phyloP scores from a whole-genome alignment of 2,329 filamentous ascomycete genomes.

The Sporothrix euskadiensis region DNA sequence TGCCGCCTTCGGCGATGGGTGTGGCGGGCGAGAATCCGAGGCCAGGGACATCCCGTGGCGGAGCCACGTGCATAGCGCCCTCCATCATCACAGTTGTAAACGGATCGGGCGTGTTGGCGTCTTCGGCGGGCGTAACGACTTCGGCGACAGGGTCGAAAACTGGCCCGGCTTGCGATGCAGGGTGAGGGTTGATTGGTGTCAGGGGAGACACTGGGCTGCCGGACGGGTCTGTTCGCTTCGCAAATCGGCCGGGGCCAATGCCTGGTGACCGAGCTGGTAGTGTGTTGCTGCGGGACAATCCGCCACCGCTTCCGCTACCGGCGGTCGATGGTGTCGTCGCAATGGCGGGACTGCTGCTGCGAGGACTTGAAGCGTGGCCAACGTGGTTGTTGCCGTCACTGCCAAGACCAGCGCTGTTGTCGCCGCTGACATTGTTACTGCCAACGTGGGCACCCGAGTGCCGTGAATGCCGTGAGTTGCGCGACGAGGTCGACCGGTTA shows the following conservation, averaged over 20 bases:
- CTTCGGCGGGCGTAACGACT: conserved; percentile 39
- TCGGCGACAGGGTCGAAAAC: conserved; percentile 45
- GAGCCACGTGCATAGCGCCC: not conserved
- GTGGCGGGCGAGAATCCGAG: conserved; percentile 25
- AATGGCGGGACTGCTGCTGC: conserved; percentile 61
- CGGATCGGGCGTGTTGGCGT: conserved; percentile 26
- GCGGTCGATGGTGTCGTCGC: conserved; percentile 51
- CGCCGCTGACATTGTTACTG: not conserved
- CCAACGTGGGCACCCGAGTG: conserved; percentile 66
- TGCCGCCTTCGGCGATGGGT: conserved; percentile 9
- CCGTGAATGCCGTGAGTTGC: conserved; percentile 74
- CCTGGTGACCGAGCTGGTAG: conserved; percentile 84
- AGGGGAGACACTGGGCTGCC: conserved; percentile 40
- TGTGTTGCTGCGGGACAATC: conserved; percentile 75
- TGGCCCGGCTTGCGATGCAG: conserved; percentile 52
- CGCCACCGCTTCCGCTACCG: conserved; percentile 39
- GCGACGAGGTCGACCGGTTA: conserved; percentile 92
- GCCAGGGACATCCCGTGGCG: not conserved
- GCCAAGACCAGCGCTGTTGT: not conserved
- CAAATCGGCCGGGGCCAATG: conserved; percentile 66
- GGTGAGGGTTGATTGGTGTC: conserved; percentile 43
- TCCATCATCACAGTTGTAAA: conserved; percentile 16
- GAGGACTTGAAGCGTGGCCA: conserved; percentile 68
- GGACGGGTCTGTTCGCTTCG: conserved; percentile 40
- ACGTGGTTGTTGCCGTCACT: conserved; percentile 25